phyloP scores from a whole-genome alignment of 164 flowering plant genomes.

The Aristolochia californica region DNA sequence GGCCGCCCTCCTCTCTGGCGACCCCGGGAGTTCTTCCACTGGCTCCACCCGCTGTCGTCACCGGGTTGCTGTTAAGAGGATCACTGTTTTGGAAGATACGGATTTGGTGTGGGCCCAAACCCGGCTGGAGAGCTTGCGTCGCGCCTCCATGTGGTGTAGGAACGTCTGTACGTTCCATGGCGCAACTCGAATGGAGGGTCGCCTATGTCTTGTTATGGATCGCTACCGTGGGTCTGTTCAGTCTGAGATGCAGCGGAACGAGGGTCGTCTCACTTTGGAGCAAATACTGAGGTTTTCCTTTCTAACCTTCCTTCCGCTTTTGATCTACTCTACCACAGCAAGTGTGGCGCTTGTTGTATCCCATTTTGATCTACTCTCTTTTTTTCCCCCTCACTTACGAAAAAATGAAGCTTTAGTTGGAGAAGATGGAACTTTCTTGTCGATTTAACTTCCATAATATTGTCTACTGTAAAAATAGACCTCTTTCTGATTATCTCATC shows the following conservation, averaged over 20 bases:
- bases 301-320: neutral
- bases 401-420: no score
- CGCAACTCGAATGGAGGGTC: slow-evolving; percentile 44
- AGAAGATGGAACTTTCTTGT: no score
- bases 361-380: no score
- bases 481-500: no score
- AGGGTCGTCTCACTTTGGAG: slow-evolving; percentile 89
- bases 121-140: slow-evolving; percentile 61
- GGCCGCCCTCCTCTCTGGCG: slow-evolving; percentile 34
- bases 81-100: slow-evolving; percentile 46
- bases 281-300: slow-evolving; percentile 73
- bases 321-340: neutral
- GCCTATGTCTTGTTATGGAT: slow-evolving; percentile 70
- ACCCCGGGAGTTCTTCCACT: neutral
- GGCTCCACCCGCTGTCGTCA: slow-evolving; percentile 34
- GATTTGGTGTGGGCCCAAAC: slow-evolving; percentile 70
- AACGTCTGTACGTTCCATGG: slow-evolving; percentile 95
- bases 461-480: no score
- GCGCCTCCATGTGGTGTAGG: slow-evolving; percentile 91
- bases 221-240: slow-evolving; percentile 71
- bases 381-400: no score
- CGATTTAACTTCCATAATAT: no score
- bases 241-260: slow-evolving; percentile 76
- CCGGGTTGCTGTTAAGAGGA: slow-evolving; percentile 75
- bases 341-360: neutral